phyloP scores from a whole-genome alignment of 306 rosid genomes.

The Rosa lucieae region DNA sequence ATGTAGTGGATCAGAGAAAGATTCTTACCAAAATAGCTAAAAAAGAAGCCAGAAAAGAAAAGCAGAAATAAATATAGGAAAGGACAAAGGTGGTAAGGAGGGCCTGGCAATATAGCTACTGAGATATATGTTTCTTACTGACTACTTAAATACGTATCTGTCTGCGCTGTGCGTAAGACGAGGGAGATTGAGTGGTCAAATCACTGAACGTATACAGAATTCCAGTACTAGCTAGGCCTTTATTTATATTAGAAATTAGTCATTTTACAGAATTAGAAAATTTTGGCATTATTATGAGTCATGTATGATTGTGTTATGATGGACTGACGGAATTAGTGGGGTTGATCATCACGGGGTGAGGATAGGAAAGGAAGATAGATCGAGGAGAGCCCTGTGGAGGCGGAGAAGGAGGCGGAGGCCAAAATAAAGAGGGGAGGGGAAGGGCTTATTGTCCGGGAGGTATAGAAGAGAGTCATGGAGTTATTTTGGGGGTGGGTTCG shows the following conservation, averaged over 20 bases:
- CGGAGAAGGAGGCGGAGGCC: slow-evolving; percentile 33
- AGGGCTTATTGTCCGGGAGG: slow-evolving; percentile 39
- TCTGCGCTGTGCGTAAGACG: slow-evolving; percentile 52
- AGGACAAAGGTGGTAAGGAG: slow-evolving; percentile 85
- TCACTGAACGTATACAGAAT: slow-evolving; percentile 39
- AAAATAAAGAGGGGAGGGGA: background rate
- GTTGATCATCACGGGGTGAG: slow-evolving; percentile 30
- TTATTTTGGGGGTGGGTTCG: slow-evolving; percentile 35
- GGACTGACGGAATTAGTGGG: slow-evolving; percentile 47
- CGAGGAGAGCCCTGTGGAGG: slow-evolving; percentile 45
- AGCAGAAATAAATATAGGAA: slow-evolving; percentile 54
- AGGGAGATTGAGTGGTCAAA: slow-evolving; percentile 90
- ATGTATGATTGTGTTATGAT: slow-evolving; percentile 44
- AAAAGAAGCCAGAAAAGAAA: slow-evolving; percentile 37
- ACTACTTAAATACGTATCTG: slow-evolving; percentile 70
- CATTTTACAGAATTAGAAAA: background rate
- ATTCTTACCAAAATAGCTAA: slow-evolving; percentile 60
- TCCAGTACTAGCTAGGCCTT: background rate
- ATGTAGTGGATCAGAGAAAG: slow-evolving; percentile 32
- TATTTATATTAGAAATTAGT: background rate
- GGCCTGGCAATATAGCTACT: slow-evolving; percentile 47
- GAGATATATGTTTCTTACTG: slow-evolving; percentile 50
- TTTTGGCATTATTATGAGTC: slow-evolving; percentile 17
- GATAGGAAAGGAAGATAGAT: slow-evolving; percentile 20
- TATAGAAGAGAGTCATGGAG: slow-evolving; percentile 22